Evolutionary conservation across 306 rosid genomes (phyloP), one percentile per base, ranked within the genome.

Genomic region (Datisca glomerata): DNA sequence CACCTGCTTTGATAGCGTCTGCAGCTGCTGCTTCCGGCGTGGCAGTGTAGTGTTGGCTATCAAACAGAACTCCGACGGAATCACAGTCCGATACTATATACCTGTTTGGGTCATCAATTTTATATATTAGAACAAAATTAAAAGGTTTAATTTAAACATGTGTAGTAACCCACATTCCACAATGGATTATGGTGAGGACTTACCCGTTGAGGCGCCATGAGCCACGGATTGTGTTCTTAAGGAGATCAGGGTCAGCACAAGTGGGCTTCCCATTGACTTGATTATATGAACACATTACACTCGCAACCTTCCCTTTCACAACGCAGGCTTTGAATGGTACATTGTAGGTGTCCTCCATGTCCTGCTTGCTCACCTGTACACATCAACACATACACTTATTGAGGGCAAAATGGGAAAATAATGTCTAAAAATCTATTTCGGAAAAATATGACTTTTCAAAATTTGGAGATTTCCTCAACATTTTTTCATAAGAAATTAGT

Each of bases 281-380:
- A 61, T 89, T 89, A 73, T 89, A 89, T 3, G 98, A 89, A 38
- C 98, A 89, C 98, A 89, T 89, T 3, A 89, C 79, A 43, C 98
- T 77, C 0, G 98, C 95, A 21, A 89, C 98, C 2, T 73, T 64
- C 12, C 98, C 98, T 25, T 84, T 86, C 19, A 49, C 12, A 46
- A 89, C 98, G n/a, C 98, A 89, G 0, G 91, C 65, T 57, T 61
- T 75, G 58, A 89, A 89, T 0, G 98, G 98, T 21, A 83, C 86
- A 0, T 83, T n/a, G 7, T 77, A 89, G 3, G 98, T 84, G 48
- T 89, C 98, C 11, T 22, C 81, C 56, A 89, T 53, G 49, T 89
- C 98, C 24, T 89, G 98, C 46, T 59, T 70, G 52, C 95, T 89
- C 3, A 87, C 94, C 94, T 83, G 55, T 38, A 35, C 37, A 8